Evolutionary conservation across 768 basidiomycete genomes (phyloP).

Genomic region (Trichaptum fuscoviolaceum): DNA sequence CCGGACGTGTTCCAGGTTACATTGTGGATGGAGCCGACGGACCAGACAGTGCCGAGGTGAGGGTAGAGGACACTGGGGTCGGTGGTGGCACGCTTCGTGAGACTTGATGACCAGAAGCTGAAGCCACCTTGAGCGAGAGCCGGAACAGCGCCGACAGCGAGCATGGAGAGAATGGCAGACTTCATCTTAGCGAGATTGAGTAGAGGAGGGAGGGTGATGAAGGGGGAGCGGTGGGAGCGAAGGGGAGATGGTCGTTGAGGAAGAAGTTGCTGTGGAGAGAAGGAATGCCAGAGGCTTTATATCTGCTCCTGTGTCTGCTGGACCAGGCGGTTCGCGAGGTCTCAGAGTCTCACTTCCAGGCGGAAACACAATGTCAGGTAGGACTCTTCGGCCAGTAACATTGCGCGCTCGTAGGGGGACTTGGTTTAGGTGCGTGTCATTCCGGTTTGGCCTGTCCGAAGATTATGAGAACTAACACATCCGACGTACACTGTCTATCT

Average conservation of each 20-base stretch:
- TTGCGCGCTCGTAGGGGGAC: not conserved
- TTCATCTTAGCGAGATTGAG: not conserved
- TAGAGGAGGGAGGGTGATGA: not conserved
- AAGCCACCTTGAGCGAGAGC: not conserved
- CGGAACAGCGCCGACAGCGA: not conserved
- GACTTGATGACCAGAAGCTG: not conserved
- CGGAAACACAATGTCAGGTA: not conserved
- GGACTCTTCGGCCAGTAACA: not conserved
- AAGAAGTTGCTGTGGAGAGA: not conserved
- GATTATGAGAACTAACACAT: not conserved
- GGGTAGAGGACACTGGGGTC: slow-evolving; percentile 23
- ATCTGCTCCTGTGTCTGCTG: not conserved
- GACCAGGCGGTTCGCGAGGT: not conserved
- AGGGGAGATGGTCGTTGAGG: not conserved
- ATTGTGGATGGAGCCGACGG: slow-evolving; percentile 17
- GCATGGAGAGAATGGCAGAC: not conserved
- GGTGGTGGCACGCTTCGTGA: not conserved
- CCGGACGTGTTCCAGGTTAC: slow-evolving; percentile 25
- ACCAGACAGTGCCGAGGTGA: slow-evolving; percentile 20
- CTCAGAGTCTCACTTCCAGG: not conserved
- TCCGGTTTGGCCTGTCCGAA: not conserved
- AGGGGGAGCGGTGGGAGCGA: not conserved
- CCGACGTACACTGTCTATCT: not conserved
- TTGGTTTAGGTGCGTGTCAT: not conserved
- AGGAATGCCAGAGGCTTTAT: not conserved